These are phyloP conservation scores for Lactarius evosmus DNA, from an alignment of 768 basidiomycete genomes.

Conservation along the genomic window DNA sequence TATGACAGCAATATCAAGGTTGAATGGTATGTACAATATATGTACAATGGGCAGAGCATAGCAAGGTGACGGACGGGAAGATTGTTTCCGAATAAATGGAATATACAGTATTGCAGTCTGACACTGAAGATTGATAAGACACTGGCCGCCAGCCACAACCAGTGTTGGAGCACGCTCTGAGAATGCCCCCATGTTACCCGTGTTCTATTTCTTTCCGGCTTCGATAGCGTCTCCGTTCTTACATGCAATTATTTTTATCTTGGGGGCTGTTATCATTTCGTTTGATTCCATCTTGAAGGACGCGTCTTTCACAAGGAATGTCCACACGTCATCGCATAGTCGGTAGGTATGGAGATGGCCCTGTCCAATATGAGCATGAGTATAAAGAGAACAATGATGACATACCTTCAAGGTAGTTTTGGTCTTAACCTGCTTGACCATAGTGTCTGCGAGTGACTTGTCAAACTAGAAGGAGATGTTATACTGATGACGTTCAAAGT, in stretches of 20 bases:
- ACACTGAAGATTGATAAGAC: background rate
- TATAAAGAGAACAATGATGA: conserved; percentile 8
- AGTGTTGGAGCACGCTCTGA: background rate
- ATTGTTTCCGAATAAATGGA: conserved; percentile 13
- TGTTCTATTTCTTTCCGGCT: conserved; percentile 65
- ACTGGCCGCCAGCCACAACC: background rate
- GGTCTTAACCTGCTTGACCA: conserved; percentile 90
- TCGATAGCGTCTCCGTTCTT: conserved; percentile 91
- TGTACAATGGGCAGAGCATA: conserved; percentile 14
- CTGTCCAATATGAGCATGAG: conserved; percentile 33
- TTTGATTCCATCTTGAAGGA: conserved; percentile 94
- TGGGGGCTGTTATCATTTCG: conserved; percentile 65
- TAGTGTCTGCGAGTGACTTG: conserved; percentile 88
- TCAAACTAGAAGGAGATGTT: conserved; percentile 65
- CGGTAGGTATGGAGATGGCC: conserved; percentile 92
- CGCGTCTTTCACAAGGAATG: conserved; percentile 93
- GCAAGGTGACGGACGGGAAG: background rate
- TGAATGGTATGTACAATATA: conserved; percentile 4
- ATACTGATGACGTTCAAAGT: conserved; percentile 5
- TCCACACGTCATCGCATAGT: conserved; percentile 96
- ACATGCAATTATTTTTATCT: conserved; percentile 98
- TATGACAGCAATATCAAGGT: background rate
- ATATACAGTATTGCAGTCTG: conserved; percentile 21
- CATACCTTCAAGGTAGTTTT: conserved; percentile 90
- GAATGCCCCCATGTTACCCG: background rate